Evolutionary conservation across 148 eudicot species (phyloP).

Genomic region (Bassia scoparia): DNA sequence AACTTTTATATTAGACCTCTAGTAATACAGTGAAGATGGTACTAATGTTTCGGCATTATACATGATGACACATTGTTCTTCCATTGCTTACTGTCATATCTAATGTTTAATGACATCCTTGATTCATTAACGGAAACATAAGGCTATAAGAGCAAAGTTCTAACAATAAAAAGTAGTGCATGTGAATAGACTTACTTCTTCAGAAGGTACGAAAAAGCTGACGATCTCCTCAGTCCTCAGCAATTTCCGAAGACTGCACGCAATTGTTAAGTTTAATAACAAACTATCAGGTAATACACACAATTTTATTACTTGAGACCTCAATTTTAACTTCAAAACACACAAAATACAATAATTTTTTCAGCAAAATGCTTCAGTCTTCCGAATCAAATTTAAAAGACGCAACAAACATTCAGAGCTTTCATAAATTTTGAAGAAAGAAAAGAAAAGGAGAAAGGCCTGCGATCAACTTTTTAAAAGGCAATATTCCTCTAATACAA

Average conservation of each 20-base stretch:
- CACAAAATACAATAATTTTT: neutral
- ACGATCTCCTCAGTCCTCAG: constrained; percentile 77
- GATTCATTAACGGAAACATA: neutral
- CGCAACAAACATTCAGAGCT: neutral
- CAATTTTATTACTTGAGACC: neutral
- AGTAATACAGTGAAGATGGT: too few relatives aligned
- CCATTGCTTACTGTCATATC: neutral
- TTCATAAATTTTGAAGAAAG: too few relatives aligned
- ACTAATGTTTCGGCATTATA: too few relatives aligned
- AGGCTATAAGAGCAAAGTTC: neutral
- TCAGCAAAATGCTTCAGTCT: neutral
- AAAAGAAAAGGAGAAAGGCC: too few relatives aligned
- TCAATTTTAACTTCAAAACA: neutral
- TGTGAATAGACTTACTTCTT: constrained; percentile 54
- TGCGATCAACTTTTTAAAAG: too few relatives aligned
- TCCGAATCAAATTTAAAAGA: neutral
- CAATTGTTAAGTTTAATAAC: neutral
- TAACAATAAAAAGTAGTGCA: neutral
- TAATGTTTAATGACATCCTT: neutral
- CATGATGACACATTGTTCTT: neutral
- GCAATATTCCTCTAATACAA: too few relatives aligned
- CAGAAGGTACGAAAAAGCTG: constrained; percentile 82
- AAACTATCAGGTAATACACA: too few relatives aligned
- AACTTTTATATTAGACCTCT: too few relatives aligned
- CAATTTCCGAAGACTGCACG: constrained; percentile 27